Conservation (phyloP, 192 early-diverging fungal genomes). For the Backusella tuberculispora region DNA sequence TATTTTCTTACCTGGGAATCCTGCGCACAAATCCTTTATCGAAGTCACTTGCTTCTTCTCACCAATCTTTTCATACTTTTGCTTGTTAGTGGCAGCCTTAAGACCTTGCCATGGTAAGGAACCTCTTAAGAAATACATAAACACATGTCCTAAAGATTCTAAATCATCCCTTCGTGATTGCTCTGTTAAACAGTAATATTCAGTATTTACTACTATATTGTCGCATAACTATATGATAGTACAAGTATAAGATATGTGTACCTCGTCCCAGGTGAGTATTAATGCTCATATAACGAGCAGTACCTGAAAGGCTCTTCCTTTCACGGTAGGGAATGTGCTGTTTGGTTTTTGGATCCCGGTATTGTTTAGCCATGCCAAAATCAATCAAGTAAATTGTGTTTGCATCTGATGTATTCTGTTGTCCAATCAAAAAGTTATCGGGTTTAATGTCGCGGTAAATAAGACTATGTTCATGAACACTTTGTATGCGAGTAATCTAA, state of each 20-base stretch:
- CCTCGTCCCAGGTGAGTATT: constrained; percentile 97
- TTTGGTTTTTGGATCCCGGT: constrained; percentile 94
- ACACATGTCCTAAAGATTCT: constrained; percentile 97
- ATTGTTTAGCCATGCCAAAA: constrained; percentile 99
- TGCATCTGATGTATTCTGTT: constrained; percentile 59
- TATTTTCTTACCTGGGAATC: constrained; percentile 68
- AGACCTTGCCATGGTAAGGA: constrained; percentile 98
- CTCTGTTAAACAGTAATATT: no score
- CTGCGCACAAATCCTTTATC: constrained; percentile 90
- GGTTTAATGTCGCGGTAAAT: constrained; percentile 99
- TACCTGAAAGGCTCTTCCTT: constrained; percentile 92
- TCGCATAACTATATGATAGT: no score
- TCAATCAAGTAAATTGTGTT: constrained; percentile 90
- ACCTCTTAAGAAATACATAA: constrained; percentile 97
- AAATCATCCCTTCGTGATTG: constrained; percentile 98
- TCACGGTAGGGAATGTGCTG: constrained; percentile 98
- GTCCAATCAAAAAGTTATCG: constrained; percentile 97
- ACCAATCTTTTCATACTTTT: constrained; percentile 99
- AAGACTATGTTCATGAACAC: constrained; percentile 91
- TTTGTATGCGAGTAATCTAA: constrained; percentile 77
- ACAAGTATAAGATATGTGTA: no score
- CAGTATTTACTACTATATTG: no score
- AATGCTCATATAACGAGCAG: constrained; percentile 98
- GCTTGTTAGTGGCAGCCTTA: constrained; percentile 97
- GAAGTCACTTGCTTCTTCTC: constrained; percentile 94